These are phyloP conservation scores for Angophora floribunda DNA, from an alignment of 345 rosid genomes.

Conservation along the genomic window DNA sequence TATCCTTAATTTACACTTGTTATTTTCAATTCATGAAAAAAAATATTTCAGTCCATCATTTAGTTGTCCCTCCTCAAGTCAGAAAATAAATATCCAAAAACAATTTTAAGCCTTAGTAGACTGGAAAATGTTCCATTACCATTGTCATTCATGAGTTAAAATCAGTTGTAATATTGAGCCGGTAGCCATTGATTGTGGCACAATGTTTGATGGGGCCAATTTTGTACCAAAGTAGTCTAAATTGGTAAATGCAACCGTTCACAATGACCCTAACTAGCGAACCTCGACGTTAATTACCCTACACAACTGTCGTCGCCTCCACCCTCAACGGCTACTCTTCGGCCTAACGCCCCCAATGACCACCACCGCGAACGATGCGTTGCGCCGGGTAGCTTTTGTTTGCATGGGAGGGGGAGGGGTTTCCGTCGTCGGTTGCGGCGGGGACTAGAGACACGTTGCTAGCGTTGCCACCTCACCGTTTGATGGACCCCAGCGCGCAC, in stretches of 20 bases:
- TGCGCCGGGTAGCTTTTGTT: too few species aligned
- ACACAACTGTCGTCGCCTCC: too few species aligned
- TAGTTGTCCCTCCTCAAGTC: not conserved
- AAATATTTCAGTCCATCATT: fast-evolving
- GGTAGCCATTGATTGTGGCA: not conserved
- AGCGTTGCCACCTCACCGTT: not conserved
- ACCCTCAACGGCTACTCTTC: not conserved
- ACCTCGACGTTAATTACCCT: not conserved
- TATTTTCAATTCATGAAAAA: not conserved
- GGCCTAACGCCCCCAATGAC: not conserved
- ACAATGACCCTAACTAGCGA: too few species aligned
- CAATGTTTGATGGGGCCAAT: not conserved
- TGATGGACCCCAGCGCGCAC: too few species aligned
- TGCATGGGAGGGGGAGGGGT: not conserved
- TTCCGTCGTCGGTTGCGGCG: not conserved
- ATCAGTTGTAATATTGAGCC: not conserved
- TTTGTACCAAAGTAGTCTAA: not conserved
- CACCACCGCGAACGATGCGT: not conserved
- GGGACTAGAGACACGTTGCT: not conserved
- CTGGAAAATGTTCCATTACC: not conserved
- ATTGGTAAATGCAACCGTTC: not conserved
- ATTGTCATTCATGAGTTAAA: not conserved
- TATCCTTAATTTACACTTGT: not conserved
- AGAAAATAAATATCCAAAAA: fast-evolving
- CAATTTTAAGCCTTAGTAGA: not conserved